Evolutionary conservation across 2,329 filamentous ascomycete species (phyloP).

Genomic region (Aspergillus clavatus): DNA sequence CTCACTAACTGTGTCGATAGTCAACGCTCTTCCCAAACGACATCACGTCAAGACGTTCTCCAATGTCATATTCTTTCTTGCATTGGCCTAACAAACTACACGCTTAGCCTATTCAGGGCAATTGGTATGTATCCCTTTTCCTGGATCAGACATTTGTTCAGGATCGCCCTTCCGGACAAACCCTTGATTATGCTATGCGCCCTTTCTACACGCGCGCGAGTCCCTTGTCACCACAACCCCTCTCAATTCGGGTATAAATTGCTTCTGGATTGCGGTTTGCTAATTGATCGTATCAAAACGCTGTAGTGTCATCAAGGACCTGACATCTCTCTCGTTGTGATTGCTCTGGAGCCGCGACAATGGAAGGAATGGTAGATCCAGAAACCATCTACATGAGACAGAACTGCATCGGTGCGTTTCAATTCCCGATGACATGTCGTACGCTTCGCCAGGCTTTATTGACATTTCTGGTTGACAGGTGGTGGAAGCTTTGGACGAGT

Average conservation of each 20-base stretch:
- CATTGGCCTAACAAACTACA: constrained; percentile 5
- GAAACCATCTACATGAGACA: constrained; percentile 91
- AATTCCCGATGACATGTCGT: constrained; percentile 24
- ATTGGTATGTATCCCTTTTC: constrained; percentile 5
- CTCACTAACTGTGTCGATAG: constrained; percentile 6
- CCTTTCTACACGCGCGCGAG: no score
- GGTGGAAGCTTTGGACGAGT: constrained; percentile 98
- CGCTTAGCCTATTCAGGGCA: constrained; percentile 1
- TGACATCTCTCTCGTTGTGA: background rate
- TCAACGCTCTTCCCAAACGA: constrained; percentile 1
- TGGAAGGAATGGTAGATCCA: constrained; percentile 65
- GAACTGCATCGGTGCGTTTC: constrained; percentile 66
- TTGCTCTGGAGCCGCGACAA: constrained; percentile 18
- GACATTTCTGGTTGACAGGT: constrained; percentile 49
- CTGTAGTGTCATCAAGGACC: background rate
- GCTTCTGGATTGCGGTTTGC: background rate
- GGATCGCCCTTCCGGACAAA: background rate
- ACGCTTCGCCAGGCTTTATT: background rate
- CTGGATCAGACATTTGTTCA: background rate
- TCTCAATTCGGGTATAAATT: background rate
- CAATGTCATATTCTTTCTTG: constrained; percentile 2
- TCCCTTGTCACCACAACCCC: background rate
- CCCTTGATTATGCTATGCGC: background rate
- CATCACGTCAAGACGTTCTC: constrained; percentile 2
- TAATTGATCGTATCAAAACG: background rate